Evolutionary conservation across 2,329 filamentous ascomycete genomes (phyloP), one percentile per base, ranked within the genome.

Genomic region (Westerdykella aurantiaca): DNA sequence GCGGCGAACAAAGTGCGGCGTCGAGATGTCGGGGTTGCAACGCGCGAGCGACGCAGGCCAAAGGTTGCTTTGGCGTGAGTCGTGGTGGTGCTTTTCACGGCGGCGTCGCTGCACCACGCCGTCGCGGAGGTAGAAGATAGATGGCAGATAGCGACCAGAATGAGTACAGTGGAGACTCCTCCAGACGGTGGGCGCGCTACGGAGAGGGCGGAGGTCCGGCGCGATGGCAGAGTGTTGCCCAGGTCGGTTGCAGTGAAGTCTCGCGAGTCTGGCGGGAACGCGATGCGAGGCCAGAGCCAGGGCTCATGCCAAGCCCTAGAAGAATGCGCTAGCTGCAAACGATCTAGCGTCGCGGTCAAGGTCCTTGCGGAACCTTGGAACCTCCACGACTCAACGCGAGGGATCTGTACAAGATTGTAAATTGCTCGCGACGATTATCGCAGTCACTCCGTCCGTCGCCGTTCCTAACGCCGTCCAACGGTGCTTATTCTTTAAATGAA

Each of bases 171-270:
- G 25, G 4, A 29, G 25, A 7, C 25, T 29, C 25, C 7, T 29
- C 25, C 9, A 29, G 25, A 29, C 25, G 25, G 10, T 7, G 25
- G 25, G 25, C 11, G 25, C 9, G 9, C 25, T 9, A 56, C 51
- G 53, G 49, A 51, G 56, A 55, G 44, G 55, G 42, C 14, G 37
- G 52, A 53, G 49, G 51, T 46, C 47, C 51, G 55, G 55, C 51
- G 56, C 54, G 59, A 61, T 60, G 58, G 56, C 57, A 53, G 56
- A 57, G 54, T 50, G 63, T 56, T 62, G 57, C 41, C 33, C 33
- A 35, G 17, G n/a, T 35, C 13, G 33, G 33, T 35, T 35, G 33
- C 31, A 14, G 33, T 35, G 33, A 35, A 18, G 33, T 35, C 33
- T 35, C 33, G 17, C n/a, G 33, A 18, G 33, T 9, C 7, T 16